Conservation (phyloP, 2,329 filamentous ascomycete species). For the Fusarium torreyae region DNA sequence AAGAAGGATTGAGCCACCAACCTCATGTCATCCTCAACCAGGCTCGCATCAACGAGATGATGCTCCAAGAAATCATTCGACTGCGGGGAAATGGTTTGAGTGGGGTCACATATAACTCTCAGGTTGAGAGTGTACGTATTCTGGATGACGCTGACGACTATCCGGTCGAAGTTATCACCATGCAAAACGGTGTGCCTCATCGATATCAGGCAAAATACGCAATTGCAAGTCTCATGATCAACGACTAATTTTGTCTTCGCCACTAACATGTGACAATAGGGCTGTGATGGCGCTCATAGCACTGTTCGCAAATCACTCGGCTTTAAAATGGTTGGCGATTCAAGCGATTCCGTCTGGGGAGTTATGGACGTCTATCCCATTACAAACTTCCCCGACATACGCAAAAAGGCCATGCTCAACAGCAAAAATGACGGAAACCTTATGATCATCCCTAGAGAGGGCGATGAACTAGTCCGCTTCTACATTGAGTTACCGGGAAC, state of each 20-base stretch:
- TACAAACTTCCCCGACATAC: slow-evolving; percentile 50
- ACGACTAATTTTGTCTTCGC: too few species aligned
- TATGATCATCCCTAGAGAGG: slow-evolving; percentile 50
- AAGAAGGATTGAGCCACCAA: slow-evolving; percentile 73
- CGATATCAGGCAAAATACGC: slow-evolving; percentile 38
- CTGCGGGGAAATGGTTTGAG: neutral
- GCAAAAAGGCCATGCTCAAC: slow-evolving; percentile 51
- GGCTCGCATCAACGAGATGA: slow-evolving; percentile 40
- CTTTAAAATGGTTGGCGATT: slow-evolving; percentile 48
- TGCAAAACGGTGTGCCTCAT: neutral
- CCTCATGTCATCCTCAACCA: slow-evolving; percentile 76
- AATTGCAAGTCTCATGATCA: slow-evolving; percentile 42
- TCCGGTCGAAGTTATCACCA: slow-evolving; percentile 28
- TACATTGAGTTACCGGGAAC: slow-evolving; percentile 40
- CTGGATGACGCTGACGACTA: slow-evolving; percentile 7
- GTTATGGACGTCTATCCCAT: slow-evolving; percentile 48
- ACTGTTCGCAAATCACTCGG: slow-evolving; percentile 46
- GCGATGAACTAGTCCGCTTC: slow-evolving; percentile 44
- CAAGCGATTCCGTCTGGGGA: slow-evolving; percentile 51
- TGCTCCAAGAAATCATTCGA: slow-evolving; percentile 37
- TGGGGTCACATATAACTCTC: slow-evolving; percentile 32
- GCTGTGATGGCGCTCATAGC: slow-evolving; percentile 48
- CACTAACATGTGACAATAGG: too few species aligned
- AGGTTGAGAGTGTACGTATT: slow-evolving; percentile 36
- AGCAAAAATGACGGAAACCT: slow-evolving; percentile 42